These are phyloP conservation scores for Exophiala mesophila DNA, from an alignment of 2,329 filamentous ascomycete genomes.

Conservation along the genomic window DNA sequence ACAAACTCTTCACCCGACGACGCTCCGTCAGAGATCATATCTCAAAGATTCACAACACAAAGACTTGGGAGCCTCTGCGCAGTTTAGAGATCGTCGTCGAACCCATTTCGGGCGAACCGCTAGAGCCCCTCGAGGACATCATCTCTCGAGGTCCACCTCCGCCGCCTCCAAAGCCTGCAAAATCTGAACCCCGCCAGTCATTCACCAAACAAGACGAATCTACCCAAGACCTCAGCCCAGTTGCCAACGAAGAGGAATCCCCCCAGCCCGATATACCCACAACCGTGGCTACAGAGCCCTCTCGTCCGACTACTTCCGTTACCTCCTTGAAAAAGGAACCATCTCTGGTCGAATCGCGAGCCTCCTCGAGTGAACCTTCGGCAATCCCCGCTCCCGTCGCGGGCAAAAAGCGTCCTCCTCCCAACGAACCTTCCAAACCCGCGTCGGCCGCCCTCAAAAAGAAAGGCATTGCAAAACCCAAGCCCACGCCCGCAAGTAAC, in stretches of 20 bases:
- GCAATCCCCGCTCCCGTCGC: constrained; percentile 19
- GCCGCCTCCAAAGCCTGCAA: constrained; percentile 18
- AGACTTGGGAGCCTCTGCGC: constrained; percentile 25
- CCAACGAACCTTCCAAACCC: constrained; percentile 15
- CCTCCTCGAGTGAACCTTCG: constrained; percentile 18
- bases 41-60: constrained; percentile 26
- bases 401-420: constrained; percentile 25
- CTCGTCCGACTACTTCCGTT: not conserved
- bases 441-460: constrained; percentile 20
- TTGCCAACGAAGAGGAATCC: constrained; percentile 1
- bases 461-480: constrained; percentile 26
- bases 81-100: constrained; percentile 27
- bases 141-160: constrained; percentile 24
- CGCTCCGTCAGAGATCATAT: constrained; percentile 27
- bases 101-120: constrained; percentile 22
- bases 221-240: constrained; percentile 4
- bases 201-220: constrained; percentile 10
- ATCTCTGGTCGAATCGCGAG: constrained; percentile 18
- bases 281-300: constrained; percentile 1
- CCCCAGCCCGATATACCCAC: constrained; percentile 3
- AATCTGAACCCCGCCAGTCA: constrained; percentile 15
- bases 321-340: constrained; percentile 19
- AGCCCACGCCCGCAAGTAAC: constrained; percentile 15
- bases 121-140: constrained; percentile 25
- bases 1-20: constrained; percentile 27